Conservation (phyloP, 352 stramenopile species). For the Globisporangium parvum region DNA sequence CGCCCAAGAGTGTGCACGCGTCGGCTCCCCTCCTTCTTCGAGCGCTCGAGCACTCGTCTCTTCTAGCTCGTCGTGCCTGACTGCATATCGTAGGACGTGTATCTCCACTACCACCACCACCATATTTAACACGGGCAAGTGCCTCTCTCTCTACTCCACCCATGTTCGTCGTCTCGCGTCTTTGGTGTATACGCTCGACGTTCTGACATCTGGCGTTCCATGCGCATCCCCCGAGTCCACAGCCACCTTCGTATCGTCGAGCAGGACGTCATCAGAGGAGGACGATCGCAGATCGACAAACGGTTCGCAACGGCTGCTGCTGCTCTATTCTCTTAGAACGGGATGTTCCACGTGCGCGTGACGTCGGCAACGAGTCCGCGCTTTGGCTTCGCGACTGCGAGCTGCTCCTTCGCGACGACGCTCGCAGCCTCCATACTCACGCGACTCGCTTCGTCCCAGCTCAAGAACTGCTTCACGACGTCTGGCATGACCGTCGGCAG, state of each 20-base stretch:
- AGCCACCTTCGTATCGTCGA: no score
- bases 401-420: not conserved
- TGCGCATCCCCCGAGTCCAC: no score
- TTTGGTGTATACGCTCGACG: no score
- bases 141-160: no score
- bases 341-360: constrained; percentile 15
- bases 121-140: constrained; percentile 8
- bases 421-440: constrained; percentile 12
- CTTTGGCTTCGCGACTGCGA: constrained; percentile 5
- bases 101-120: not conserved
- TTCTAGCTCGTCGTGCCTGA: not conserved
- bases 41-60: no score
- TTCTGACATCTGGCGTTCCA: no score
- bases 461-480: constrained; percentile 34
- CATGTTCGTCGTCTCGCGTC: no score
- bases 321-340: constrained; percentile 1
- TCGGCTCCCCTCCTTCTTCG: no score
- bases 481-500: constrained; percentile 31
- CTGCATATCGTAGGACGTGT: constrained; percentile 9
- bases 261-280: no score
- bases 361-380: constrained; percentile 7
- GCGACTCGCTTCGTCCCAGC: constrained; percentile 10
- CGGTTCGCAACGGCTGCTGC: not conserved
- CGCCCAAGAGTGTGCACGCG: no score
- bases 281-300: no score